phyloP scores from a whole-genome alignment of 495 filamentous ascomycete genomes.

The Amphirosellinia nigrospora region DNA sequence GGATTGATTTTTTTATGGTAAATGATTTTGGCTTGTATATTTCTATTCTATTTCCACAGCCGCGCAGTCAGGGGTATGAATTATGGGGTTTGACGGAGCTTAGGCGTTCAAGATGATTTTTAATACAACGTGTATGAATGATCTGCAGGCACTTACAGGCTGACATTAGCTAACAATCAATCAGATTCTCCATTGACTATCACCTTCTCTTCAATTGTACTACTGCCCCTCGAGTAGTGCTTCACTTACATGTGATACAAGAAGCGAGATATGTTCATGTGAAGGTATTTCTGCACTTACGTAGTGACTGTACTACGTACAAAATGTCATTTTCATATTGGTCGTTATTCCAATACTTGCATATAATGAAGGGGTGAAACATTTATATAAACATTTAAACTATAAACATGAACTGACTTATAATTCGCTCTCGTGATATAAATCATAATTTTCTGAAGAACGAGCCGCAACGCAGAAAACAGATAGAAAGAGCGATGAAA shows the following conservation, averaged over 20 bases:
- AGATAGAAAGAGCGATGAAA: not conserved
- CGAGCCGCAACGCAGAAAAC: not conserved
- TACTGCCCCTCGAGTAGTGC: not conserved
- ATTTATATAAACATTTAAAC: not conserved
- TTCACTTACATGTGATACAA: not conserved
- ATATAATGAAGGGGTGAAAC: not conserved
- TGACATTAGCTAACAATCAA: not conserved
- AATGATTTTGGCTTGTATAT: not conserved
- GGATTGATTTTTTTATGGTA: not conserved
- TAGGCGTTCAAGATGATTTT: not conserved
- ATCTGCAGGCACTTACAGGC: not conserved
- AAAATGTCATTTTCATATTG: not conserved
- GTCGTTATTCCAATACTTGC: not conserved
- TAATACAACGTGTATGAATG: not conserved
- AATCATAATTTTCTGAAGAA: not conserved
- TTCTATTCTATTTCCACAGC: not conserved
- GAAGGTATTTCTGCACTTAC: not conserved
- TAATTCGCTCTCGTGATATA: not conserved
- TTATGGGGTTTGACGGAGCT: not conserved
- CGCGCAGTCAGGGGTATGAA: too few species aligned
- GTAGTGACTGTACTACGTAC: not conserved
- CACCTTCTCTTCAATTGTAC: not conserved
- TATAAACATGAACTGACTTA: not conserved
- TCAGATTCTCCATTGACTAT: not conserved
- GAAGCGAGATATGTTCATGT: not conserved